Conservation (phyloP, 495 filamentous ascomycete species). For the Ascobolus immersus region DNA sequence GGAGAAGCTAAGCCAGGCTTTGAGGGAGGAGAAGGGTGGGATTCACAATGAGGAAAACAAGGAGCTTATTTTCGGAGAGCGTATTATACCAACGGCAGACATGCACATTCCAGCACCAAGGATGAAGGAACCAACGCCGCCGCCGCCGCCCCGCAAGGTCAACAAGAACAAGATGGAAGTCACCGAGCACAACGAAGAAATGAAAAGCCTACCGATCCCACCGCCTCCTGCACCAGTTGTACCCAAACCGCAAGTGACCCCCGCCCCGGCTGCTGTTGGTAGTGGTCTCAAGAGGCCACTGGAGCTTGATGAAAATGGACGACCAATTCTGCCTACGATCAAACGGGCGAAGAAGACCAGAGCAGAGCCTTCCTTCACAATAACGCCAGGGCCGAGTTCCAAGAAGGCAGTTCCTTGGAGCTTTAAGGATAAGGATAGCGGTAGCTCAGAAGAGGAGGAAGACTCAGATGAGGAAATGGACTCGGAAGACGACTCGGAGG, state of each 20-base stretch:
- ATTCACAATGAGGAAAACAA: background rate
- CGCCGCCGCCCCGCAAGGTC: background rate
- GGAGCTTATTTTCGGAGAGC: no score
- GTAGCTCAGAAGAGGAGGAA: constrained; percentile 2
- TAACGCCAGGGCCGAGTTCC: constrained; percentile 5
- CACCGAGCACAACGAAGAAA: background rate
- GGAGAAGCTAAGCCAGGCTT: constrained; percentile 32
- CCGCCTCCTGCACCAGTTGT: no score
- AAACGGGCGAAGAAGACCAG: constrained; percentile 20
- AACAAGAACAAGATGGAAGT: no score
- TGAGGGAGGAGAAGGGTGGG: constrained; percentile 33
- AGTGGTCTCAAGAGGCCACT: constrained; percentile 71
- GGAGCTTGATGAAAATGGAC: constrained; percentile 48
- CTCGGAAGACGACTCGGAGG: background rate
- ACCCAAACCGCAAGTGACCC: no score
- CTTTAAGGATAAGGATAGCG: constrained; percentile 6
- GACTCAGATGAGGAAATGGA: constrained; percentile 8
- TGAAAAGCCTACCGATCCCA: background rate
- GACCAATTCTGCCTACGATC: constrained; percentile 52
- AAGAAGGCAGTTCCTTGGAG: constrained; percentile 3
- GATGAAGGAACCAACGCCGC: no score
- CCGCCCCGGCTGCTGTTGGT: constrained; percentile 24
- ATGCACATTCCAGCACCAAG: no score
- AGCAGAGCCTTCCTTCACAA: constrained; percentile 6
- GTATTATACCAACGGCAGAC: no score